Evolutionary conservation across 2,329 filamentous ascomycete species (phyloP).

Genomic region (Hypoxylon rubiginosum): DNA sequence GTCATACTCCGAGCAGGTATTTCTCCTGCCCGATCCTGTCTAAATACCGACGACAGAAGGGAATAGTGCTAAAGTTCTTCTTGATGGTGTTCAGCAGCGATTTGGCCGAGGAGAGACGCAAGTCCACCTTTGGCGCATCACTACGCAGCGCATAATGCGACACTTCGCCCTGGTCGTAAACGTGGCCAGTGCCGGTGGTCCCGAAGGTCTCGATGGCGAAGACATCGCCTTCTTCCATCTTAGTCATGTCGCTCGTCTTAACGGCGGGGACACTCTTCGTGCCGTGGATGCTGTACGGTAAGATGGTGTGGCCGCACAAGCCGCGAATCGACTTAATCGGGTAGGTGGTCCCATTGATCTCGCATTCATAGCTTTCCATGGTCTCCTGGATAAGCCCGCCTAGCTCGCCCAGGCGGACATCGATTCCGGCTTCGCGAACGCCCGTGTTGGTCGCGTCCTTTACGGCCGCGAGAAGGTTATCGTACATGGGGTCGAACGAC

Average conservation of each 20-base stretch:
- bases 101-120: slow-evolving; percentile 86
- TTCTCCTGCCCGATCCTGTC: slow-evolving; percentile 94
- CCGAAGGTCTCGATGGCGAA: slow-evolving; percentile 98
- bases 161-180: slow-evolving; percentile 89
- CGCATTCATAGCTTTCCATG: slow-evolving; percentile 93
- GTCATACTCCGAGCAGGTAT: slow-evolving; percentile 84
- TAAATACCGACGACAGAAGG: slow-evolving; percentile 90
- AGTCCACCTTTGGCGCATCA: slow-evolving; percentile 80
- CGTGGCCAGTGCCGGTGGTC: slow-evolving; percentile 89
- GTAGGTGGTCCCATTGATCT: slow-evolving; percentile 82
- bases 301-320: slow-evolving; percentile 90
- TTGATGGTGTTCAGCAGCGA: slow-evolving; percentile 88
- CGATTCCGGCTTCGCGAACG: slow-evolving; percentile 90
- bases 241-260: slow-evolving; percentile 86
- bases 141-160: slow-evolving; percentile 86
- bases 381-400: slow-evolving; percentile 88
- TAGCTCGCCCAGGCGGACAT: slow-evolving; percentile 88
- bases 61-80: slow-evolving; percentile 94
- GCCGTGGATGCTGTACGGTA: slow-evolving; percentile 90
- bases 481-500: slow-evolving; percentile 80
- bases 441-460: slow-evolving; percentile 87
- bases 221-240: slow-evolving; percentile 97
- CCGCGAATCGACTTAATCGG: slow-evolving; percentile 89
- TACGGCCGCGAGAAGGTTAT: slow-evolving; percentile 79
- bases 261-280: slow-evolving; percentile 95